Conservation (phyloP, 805 yeast genomes). For the Candida railenensis region DNA sequence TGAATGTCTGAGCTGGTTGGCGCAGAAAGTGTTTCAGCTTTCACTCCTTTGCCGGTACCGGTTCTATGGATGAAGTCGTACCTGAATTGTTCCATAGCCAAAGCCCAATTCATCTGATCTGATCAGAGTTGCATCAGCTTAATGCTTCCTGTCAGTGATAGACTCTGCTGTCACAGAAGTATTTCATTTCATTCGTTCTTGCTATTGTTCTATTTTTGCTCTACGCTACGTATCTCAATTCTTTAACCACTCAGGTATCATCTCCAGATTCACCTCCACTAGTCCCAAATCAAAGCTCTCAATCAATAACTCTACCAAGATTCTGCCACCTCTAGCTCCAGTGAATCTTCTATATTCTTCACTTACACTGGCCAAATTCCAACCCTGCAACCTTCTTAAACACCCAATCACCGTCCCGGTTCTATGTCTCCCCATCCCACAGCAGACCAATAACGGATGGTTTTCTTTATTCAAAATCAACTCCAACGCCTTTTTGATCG, state of each 20-base stretch:
- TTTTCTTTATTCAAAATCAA: slow-evolving; percentile 69
- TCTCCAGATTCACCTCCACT: slow-evolving; percentile 31
- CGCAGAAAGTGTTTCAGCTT: too few relatives aligned
- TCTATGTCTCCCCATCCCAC: slow-evolving; percentile 98
- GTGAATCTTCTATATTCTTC: slow-evolving; percentile 95
- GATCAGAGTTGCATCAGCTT: too few relatives aligned
- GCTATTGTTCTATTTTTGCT: too few relatives aligned
- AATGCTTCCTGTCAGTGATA: too few relatives aligned
- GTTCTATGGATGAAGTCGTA: too few relatives aligned
- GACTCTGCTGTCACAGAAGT: too few relatives aligned
- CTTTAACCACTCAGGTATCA: slow-evolving; percentile 30
- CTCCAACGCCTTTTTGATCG: slow-evolving; percentile 76
- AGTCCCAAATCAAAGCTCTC: slow-evolving; percentile 51
- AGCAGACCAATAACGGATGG: slow-evolving; percentile 87
- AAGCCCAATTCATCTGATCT: too few relatives aligned
- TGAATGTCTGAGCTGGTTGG: too few relatives aligned
- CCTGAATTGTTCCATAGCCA: too few relatives aligned
- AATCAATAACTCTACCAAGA: slow-evolving; percentile 84
- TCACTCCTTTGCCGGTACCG: too few relatives aligned
- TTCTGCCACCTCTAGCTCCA: slow-evolving; percentile 89
- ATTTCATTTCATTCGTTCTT: too few relatives aligned
- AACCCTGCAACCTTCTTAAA: slow-evolving; percentile 86
- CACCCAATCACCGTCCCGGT: slow-evolving; percentile 98
- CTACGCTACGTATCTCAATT: background rate
- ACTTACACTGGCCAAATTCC: slow-evolving; percentile 89